phyloP scores from a whole-genome alignment of 306 rosid species.

The Quercus berberidifolia region DNA sequence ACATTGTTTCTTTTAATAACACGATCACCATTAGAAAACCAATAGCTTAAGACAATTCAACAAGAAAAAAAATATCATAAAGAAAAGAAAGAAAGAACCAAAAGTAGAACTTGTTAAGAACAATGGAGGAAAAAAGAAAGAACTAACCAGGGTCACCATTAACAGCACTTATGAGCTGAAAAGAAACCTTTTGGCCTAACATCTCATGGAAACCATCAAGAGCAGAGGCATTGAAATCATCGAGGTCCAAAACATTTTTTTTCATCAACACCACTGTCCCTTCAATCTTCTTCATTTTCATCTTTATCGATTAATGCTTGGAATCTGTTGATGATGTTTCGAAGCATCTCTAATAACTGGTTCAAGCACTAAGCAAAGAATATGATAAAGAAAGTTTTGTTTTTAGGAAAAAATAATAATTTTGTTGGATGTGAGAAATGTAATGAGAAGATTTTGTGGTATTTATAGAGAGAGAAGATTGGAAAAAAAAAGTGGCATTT shows the following conservation, averaged over 20 bases:
- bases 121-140: not conserved
- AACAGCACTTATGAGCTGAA: conserved; percentile 56
- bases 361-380: not conserved
- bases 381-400: too few relatives aligned
- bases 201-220: conserved; percentile 63
- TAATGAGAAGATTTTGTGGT: too few relatives aligned
- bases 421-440: too few relatives aligned
- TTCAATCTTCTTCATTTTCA: conserved; percentile 16
- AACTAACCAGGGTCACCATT: conserved; percentile 40
- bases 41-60: too few relatives aligned
- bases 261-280: conserved; percentile 75
- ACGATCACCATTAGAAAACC: too few relatives aligned
- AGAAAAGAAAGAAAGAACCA: not conserved
- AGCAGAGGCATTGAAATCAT: conserved; percentile 51
- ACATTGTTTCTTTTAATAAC: too few relatives aligned
- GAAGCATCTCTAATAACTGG: conserved; percentile 10
- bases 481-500: too few relatives aligned
- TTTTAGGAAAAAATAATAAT: too few relatives aligned
- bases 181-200: conserved; percentile 46
- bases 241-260: conserved; percentile 70
- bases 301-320: not conserved
- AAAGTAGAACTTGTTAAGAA: too few relatives aligned
- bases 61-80: not conserved
- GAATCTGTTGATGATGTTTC: not conserved
- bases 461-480: too few relatives aligned